Evolutionary conservation across 73 alveolate genomes (phyloP).

Genomic region (Urostyla sp.): DNA sequence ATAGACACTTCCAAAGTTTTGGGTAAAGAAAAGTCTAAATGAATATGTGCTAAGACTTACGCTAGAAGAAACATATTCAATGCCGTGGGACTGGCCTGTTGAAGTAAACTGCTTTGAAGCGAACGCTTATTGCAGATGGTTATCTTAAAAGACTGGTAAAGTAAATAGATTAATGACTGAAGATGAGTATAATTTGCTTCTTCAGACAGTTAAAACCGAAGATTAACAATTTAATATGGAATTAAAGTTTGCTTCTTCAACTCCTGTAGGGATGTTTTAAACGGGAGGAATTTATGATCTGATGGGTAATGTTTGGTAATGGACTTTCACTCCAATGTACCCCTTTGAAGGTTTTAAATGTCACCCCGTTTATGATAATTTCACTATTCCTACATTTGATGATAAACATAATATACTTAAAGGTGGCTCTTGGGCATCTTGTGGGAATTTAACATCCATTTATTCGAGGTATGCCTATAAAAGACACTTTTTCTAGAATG

Average conservation of each 20-base stretch:
- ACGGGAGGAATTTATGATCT: conserved; percentile 59
- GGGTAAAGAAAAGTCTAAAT: not conserved
- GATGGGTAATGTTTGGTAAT: conserved; percentile 66
- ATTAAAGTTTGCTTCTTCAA: conserved; percentile 50
- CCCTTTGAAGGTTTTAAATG: conserved; percentile 58
- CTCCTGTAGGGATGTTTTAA: conserved; percentile 52
- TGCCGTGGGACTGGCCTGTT: conserved; percentile 65
- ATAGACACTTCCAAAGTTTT: not conserved
- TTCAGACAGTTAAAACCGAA: not conserved
- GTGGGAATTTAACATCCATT: conserved; percentile 46
- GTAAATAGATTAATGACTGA: not conserved
- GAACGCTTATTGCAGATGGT: conserved; percentile 57
- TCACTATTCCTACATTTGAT: conserved; percentile 66
- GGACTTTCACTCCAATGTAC: conserved; percentile 61
- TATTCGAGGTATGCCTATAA: conserved; percentile 51
- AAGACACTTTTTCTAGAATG: conserved; percentile 58
- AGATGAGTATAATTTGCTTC: not conserved
- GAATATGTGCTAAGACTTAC: not conserved
- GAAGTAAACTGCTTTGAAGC: conserved; percentile 66
- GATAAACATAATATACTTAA: conserved; percentile 60
- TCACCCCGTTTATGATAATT: conserved; percentile 55
- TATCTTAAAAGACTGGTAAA: conserved; percentile 55
- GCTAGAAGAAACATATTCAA: not conserved
- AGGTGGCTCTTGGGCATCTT: conserved; percentile 54
- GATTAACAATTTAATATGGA: conserved; percentile 6